Evolutionary conservation across 441 rosid genomes (phyloP).

Genomic region (Adansonia madagascariensis): DNA sequence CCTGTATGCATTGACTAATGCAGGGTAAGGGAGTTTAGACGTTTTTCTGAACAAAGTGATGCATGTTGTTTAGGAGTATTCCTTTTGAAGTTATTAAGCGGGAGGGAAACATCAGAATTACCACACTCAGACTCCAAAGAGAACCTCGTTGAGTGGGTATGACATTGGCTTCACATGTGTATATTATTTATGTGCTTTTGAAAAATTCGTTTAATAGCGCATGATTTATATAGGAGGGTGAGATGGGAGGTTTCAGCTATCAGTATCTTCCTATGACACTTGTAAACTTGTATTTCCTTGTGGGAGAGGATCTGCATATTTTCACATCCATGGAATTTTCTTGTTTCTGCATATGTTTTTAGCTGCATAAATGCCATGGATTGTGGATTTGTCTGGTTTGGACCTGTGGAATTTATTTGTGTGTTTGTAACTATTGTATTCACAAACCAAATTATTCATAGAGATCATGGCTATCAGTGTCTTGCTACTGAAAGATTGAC

Average conservation of each 20-base stretch:
- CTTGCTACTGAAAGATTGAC: not conserved
- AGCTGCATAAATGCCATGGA: not conserved
- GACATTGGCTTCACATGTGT: conserved; percentile 18
- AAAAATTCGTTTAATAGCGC: not conserved
- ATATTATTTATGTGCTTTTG: not conserved
- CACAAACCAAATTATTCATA: not conserved
- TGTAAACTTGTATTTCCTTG: conserved; percentile 7
- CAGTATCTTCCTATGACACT: not conserved
- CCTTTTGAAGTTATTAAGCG: conserved; percentile 65
- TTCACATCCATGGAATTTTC: not conserved
- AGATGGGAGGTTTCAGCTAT: not conserved
- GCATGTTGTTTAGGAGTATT: conserved; percentile 71
- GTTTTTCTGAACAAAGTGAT: conserved; percentile 75
- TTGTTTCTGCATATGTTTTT: too few relatives aligned
- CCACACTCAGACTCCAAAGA: conserved; percentile 55
- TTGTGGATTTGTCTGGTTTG: not conserved
- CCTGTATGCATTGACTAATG: conserved; percentile 21
- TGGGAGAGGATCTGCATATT: not conserved
- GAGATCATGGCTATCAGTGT: not conserved
- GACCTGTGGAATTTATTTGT: not conserved
- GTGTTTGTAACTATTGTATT: not conserved
- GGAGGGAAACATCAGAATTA: conserved; percentile 63
- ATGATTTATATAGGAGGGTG: not conserved
- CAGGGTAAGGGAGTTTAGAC: conserved; percentile 68
- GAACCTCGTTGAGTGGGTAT: conserved; percentile 82